These are phyloP conservation scores for Aspergillus campestris DNA, from an alignment of 495 filamentous ascomycete genomes.

Conservation along the genomic window DNA sequence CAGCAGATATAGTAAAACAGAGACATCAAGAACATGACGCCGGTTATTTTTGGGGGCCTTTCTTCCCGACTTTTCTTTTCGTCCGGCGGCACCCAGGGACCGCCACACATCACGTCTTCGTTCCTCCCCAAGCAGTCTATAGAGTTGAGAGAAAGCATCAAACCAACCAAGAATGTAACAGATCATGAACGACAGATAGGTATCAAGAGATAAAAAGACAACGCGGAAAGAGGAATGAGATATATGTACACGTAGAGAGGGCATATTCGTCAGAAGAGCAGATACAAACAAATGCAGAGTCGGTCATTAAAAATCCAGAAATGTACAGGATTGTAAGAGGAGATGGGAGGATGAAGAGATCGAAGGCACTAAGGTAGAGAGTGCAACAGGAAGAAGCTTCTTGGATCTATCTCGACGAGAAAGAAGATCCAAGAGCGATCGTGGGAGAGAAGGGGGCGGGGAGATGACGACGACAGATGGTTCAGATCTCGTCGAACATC, in stretches of 20 bases:
- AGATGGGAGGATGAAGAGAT: background rate
- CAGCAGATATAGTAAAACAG: too few species aligned
- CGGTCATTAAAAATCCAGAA: constrained; percentile 17
- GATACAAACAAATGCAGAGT: constrained; percentile 7
- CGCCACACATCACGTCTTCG: constrained; percentile 1
- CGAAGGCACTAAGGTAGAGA: background rate
- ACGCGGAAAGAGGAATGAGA: constrained; percentile 8
- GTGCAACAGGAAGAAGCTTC: background rate
- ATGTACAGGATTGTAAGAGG: constrained; percentile 17
- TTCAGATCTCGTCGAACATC: constrained; percentile 54
- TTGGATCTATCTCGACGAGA: too few species aligned
- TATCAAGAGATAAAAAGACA: constrained; percentile 12
- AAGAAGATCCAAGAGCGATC: background rate
- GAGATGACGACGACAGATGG: background rate
- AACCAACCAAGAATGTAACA: constrained; percentile 3
- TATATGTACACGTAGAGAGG: constrained; percentile 32
- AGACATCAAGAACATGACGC: too few species aligned
- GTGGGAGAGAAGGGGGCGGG: background rate
- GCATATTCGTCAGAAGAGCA: constrained; percentile 12
- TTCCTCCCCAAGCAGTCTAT: constrained; percentile 1
- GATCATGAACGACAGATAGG: constrained; percentile 8
- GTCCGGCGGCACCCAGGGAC: too few species aligned
- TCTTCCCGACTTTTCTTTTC: too few species aligned
- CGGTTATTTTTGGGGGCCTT: too few species aligned
- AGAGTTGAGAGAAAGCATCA: background rate